A percentile compares a stretch with the other conserved stretches of the same genome.
Conservation (phyloP, 352 stramenopile genomes). For the Phytopythium sindhum region DNA sequence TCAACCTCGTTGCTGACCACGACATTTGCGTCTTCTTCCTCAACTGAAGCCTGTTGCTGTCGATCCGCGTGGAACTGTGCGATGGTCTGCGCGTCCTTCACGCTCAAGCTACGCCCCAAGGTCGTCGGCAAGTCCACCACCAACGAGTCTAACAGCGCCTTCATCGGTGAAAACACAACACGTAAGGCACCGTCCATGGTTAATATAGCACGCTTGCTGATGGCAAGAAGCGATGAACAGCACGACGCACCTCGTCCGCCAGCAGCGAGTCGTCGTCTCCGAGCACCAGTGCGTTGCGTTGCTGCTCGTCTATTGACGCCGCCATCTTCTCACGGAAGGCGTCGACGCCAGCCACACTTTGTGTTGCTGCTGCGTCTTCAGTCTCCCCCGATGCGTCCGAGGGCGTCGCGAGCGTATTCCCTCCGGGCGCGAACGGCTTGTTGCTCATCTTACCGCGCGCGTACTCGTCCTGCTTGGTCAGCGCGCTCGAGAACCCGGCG, state of each 20-base stretch:
- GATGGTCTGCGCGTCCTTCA: constrained; percentile 41
- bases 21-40: constrained; percentile 3
- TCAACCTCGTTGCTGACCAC: constrained; percentile 11
- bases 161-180: not conserved
- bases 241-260: constrained; percentile 19
- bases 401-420: constrained; percentile 48
- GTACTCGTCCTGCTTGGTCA: constrained; percentile 80
- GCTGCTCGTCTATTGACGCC: constrained; percentile 26
- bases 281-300: constrained; percentile 39
- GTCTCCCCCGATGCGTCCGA: constrained; percentile 5
- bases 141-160: constrained; percentile 33
- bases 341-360: not conserved
- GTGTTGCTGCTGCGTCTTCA: not conserved
- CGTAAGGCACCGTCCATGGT: not conserved
- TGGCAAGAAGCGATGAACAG: not conserved
- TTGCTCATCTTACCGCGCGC: constrained; percentile 77
- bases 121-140: constrained; percentile 53
- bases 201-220: not conserved
- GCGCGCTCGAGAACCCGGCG: constrained; percentile 56
- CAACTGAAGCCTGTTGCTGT: constrained; percentile 2
- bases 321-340: constrained; percentile 16
- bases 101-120: constrained; percentile 46
- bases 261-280: constrained; percentile 8
- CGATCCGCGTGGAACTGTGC: not conserved
- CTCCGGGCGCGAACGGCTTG: constrained; percentile 64